Percentiles rank a stretch among this genome's conserved stretches.
Conservation (phyloP, 768 basidiomycete genomes). For the Termitomyces sp. region DNA sequence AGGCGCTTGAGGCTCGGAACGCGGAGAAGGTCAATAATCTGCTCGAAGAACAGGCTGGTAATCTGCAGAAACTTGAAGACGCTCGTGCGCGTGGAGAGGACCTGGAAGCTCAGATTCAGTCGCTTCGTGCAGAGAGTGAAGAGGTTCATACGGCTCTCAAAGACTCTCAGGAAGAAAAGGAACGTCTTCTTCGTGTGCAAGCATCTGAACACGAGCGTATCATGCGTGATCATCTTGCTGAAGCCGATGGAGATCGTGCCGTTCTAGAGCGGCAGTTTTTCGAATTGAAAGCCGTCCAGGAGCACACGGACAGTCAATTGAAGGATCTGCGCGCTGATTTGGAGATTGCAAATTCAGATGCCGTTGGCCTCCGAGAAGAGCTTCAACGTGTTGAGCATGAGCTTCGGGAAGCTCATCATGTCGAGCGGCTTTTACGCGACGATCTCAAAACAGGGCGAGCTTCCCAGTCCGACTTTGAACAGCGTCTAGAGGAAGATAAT, state of each 20-base stretch:
- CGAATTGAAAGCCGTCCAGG: constrained; percentile 60
- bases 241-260: constrained; percentile 91
- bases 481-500: constrained; percentile 56
- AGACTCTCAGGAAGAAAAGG: constrained; percentile 72
- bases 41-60: constrained; percentile 72
- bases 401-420: constrained; percentile 57
- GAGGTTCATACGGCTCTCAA: constrained; percentile 63
- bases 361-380: constrained; percentile 66
- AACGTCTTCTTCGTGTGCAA: constrained; percentile 65
- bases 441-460: constrained; percentile 66
- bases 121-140: constrained; percentile 65
- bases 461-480: constrained; percentile 65
- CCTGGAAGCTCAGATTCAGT: constrained; percentile 68
- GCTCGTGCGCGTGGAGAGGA: constrained; percentile 71
- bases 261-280: constrained; percentile 86
- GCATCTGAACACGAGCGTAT: constrained; percentile 59
- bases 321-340: constrained; percentile 56
- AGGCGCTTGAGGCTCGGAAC: constrained; percentile 59
- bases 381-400: constrained; percentile 66
- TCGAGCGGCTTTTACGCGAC: constrained; percentile 66
- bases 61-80: constrained; percentile 66
- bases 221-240: constrained; percentile 84
- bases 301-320: constrained; percentile 54
- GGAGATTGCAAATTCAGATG: constrained; percentile 64
- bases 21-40: constrained; percentile 57